Conservation (phyloP, 768 basidiomycete genomes). For the Gyrodon lividus region DNA sequence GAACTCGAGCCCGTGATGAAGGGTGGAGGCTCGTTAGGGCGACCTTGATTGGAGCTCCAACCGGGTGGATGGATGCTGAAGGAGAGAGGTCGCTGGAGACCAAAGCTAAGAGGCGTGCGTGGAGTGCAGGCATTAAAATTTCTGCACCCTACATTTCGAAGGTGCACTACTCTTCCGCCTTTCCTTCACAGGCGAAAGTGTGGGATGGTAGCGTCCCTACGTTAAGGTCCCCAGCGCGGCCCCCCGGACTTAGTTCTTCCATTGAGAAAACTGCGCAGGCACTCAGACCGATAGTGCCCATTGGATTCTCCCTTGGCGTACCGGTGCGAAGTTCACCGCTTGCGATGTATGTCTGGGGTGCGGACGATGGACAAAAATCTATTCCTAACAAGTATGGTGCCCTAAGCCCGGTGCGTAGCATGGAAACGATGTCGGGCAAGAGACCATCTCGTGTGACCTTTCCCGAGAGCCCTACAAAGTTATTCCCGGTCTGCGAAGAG, state of each 20-base stretch:
- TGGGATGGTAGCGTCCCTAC: slow-evolving; percentile 17
- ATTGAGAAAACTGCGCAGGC: not conserved
- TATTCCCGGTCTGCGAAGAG: slow-evolving; percentile 33
- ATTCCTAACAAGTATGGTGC: slow-evolving; percentile 16
- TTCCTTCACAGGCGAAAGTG: slow-evolving; percentile 3
- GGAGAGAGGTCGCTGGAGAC: slow-evolving; percentile 47
- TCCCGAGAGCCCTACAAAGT: slow-evolving; percentile 15
- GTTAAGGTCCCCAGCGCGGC: slow-evolving; percentile 2
- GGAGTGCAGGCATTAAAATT: slow-evolving; percentile 54
- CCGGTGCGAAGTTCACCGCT: slow-evolving; percentile 55
- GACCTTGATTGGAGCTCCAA: slow-evolving; percentile 16
- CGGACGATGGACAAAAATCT: slow-evolving; percentile 35
- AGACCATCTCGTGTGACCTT: slow-evolving; percentile 19
- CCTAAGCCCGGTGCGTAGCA: slow-evolving; percentile 13
- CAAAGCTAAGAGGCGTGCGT: slow-evolving; percentile 61
- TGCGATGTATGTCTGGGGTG: slow-evolving; percentile 37
- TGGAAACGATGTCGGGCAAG: slow-evolving; percentile 15
- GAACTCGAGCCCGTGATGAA: slow-evolving; percentile 41
- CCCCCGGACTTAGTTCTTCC: slow-evolving; percentile 22
- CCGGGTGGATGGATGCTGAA: slow-evolving; percentile 29
- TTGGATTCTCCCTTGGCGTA: slow-evolving; percentile 46
- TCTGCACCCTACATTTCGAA: slow-evolving; percentile 23
- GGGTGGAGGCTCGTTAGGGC: slow-evolving; percentile 40
- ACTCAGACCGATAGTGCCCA: slow-evolving; percentile 26
- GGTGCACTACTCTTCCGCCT: not conserved